A percentile compares a stretch with the other conserved stretches of the same genome.
These are phyloP conservation scores for Yamadazyma kitorensis DNA, from an alignment of 805 yeast species.

Conservation along the genomic window DNA sequence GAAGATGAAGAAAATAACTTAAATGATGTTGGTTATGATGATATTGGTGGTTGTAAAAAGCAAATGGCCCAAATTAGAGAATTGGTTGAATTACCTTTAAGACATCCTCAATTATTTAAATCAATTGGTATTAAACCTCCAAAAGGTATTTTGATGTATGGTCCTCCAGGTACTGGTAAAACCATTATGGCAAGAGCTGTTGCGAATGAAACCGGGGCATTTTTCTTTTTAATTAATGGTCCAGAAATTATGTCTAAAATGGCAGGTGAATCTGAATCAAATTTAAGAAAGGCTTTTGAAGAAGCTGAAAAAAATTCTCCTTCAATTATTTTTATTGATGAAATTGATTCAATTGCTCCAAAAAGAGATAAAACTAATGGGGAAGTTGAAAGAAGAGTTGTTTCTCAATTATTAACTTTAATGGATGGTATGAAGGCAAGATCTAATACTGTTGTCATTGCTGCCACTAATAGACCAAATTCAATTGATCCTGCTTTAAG, in stretches of 20 bases:
- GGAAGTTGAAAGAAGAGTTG: constrained; percentile 99
- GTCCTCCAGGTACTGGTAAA: constrained; percentile 99
- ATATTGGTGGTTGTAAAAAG: constrained; percentile 98
- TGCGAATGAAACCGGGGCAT: constrained; percentile 98
- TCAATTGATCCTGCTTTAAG: constrained; percentile 83
- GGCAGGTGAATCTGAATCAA: constrained; percentile 99
- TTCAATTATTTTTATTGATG: constrained; percentile 95
- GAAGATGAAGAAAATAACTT: constrained; percentile 97
- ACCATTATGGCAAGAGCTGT: constrained; percentile 99
- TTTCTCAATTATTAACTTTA: constrained; percentile 91
- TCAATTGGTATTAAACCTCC: constrained; percentile 99
- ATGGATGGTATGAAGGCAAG: constrained; percentile 99
- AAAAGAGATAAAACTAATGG: constrained; percentile 99
- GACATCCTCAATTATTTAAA: constrained; percentile 98
- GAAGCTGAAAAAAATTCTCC: constrained; percentile 99
- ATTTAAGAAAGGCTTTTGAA: constrained; percentile 95
- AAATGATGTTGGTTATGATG: constrained; percentile 97
- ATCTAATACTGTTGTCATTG: constrained; percentile 95
- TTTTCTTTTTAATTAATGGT: constrained; percentile 96
- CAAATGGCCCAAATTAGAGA: constrained; percentile 99
- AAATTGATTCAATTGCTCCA: constrained; percentile 98
- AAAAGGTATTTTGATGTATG: constrained; percentile 95
- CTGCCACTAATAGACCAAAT: constrained; percentile 91
- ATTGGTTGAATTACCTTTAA: constrained; percentile 93
- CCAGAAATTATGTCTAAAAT: constrained; percentile 99